These are phyloP conservation scores for Leccinum solheimii DNA, from an alignment of 1,284 basidiomycete species.

Conservation along the genomic window DNA sequence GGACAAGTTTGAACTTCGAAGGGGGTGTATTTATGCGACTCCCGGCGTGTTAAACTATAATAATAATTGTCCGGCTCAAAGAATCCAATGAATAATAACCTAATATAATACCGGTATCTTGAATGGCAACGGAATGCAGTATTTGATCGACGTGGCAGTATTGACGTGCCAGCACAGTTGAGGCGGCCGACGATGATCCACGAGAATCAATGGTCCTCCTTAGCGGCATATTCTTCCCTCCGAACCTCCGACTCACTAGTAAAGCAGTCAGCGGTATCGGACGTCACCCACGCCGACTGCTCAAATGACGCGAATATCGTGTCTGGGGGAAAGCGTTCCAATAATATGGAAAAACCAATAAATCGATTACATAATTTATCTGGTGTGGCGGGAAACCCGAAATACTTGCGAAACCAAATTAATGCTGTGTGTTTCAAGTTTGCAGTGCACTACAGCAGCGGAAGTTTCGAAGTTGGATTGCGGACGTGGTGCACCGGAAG, in stretches of 20 bases:
- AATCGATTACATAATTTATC: neutral
- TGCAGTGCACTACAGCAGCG: neutral
- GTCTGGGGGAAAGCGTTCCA: neutral
- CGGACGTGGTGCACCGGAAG: constrained; percentile 3
- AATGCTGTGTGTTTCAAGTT: neutral
- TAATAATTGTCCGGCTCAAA: neutral
- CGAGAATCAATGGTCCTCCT: neutral
- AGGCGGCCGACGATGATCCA: neutral
- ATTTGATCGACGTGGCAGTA: neutral
- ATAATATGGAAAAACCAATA: neutral
- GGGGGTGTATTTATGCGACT: constrained; percentile 23
- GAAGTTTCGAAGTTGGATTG: neutral
- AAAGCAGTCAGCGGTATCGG: neutral
- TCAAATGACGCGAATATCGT: neutral
- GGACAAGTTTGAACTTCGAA: too few species aligned
- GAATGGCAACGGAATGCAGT: neutral
- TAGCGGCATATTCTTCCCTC: neutral
- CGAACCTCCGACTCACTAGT: neutral
- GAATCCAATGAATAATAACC: neutral
- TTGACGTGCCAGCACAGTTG: neutral
- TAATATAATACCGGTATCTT: neutral
- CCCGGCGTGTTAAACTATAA: neutral
- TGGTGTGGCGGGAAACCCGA: too few species aligned
- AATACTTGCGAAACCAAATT: neutral
- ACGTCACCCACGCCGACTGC: constrained; percentile 1